Evolutionary conservation across 225 moss, liverwort and hornwort genomes (phyloP).

Genomic region (Marchantia polymorpha): DNA sequence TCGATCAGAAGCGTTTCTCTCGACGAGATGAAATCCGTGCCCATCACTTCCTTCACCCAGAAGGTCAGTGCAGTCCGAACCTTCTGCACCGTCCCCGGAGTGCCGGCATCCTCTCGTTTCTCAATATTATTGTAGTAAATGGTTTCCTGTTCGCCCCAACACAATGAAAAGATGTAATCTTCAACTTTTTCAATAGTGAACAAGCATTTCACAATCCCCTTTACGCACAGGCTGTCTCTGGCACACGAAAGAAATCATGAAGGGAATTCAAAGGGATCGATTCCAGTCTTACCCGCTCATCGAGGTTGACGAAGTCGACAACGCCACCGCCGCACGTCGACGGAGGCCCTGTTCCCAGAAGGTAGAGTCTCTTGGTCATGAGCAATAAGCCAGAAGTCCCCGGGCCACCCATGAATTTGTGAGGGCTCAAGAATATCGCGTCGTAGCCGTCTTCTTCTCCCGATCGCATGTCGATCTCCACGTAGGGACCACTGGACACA

Average conservation of each 20-base stretch:
- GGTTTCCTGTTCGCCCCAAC: conserved; percentile 21
- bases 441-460: conserved; percentile 42
- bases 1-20: conserved; percentile 30
- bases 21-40: conserved; percentile 35
- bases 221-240: no score
- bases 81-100: conserved; percentile 40
- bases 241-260: no score
- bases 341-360: conserved; percentile 18
- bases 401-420: conserved; percentile 56
- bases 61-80: conserved; percentile 38
- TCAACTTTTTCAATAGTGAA: not conserved
- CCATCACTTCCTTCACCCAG: conserved; percentile 39
- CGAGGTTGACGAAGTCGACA: conserved; percentile 33
- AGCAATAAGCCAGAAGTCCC: conserved; percentile 39
- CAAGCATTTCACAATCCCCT: no score
- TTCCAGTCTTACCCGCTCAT: conserved; percentile 22
- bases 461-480: conserved; percentile 45
- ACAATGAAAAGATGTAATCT: not conserved
- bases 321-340: conserved; percentile 45
- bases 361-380: conserved; percentile 41
- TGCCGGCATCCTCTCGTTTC: conserved; percentile 42
- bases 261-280: no score
- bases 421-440: conserved; percentile 41
- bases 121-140: conserved; percentile 30
- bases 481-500: conserved; percentile 40